Evolutionary conservation across 164 flowering plant species (phyloP).

Genomic region (Amborella trichopoda): DNA sequence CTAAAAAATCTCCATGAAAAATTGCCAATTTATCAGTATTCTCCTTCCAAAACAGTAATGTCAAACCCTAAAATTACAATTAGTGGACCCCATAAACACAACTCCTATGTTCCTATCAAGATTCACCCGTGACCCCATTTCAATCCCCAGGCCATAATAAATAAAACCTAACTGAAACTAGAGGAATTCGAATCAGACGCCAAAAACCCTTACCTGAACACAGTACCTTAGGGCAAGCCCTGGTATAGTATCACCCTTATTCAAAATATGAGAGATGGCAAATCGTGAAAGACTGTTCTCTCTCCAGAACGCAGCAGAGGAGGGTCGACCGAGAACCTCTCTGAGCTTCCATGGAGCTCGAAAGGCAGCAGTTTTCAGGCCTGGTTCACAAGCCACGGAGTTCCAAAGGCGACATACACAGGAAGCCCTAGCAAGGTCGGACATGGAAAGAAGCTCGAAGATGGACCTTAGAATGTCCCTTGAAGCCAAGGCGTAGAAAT

Average conservation of each 20-base stretch:
- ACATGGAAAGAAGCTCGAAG: constrained; percentile 40
- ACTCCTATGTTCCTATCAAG: no score
- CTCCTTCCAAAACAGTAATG: no score
- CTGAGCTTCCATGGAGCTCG: constrained; percentile 62
- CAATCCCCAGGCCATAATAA: no score
- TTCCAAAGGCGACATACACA: constrained; percentile 76
- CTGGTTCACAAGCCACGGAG: constrained; percentile 51
- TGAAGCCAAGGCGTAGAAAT: constrained; percentile 48
- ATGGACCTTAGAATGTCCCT: constrained; percentile 55
- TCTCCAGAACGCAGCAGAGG: constrained; percentile 70
- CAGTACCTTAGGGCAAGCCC: constrained; percentile 87
- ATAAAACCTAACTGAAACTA: no score
- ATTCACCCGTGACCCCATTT: no score
- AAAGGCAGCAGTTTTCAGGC: constrained; percentile 44
- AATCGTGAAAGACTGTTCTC: constrained; percentile 53
- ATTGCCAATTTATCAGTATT: no score
- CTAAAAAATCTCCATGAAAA: no score
- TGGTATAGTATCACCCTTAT: constrained; percentile 57
- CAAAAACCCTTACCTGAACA: constrained; percentile 96
- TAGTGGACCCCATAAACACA: no score
- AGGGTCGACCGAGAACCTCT: constrained; percentile 58
- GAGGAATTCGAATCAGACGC: no score
- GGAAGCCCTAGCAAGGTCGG: constrained; percentile 80
- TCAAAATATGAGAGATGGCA: constrained; percentile 66
- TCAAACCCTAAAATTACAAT: no score